phyloP scores from a whole-genome alignment of 2,329 filamentous ascomycete species.

The Trichophyton verrucosum region DNA sequence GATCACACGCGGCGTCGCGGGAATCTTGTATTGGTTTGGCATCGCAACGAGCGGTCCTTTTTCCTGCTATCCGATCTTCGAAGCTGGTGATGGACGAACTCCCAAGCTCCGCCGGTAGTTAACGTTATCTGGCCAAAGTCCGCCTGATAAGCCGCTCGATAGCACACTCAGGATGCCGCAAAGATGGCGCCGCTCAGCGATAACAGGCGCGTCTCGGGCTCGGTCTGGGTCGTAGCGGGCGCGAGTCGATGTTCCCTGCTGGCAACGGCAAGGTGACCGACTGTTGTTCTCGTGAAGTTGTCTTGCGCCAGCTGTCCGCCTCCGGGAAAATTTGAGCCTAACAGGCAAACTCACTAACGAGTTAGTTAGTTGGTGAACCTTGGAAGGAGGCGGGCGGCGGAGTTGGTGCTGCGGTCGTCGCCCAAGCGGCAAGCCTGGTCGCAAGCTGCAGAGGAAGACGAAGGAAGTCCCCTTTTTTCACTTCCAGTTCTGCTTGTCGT shows the following conservation, averaged over 20 bases:
- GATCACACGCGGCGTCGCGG: constrained; percentile 73
- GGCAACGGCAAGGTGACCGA: not conserved
- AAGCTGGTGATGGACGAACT: not conserved
- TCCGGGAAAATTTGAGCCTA: not conserved
- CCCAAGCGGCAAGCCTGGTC: not conserved
- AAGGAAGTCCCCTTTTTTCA: too few species aligned
- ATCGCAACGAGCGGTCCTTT: constrained; percentile 23
- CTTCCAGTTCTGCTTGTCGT: not conserved
- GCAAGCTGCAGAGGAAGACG: not conserved
- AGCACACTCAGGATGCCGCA: not conserved
- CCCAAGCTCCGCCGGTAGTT: not conserved
- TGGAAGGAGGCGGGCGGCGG: constrained; percentile 4
- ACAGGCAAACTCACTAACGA: not conserved
- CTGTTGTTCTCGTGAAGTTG: not conserved
- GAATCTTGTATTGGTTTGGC: constrained; percentile 46
- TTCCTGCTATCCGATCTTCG: not conserved
- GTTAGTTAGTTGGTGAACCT: not conserved
- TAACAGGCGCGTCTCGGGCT: not conserved
- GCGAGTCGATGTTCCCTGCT: not conserved
- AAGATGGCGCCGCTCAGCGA: not conserved
- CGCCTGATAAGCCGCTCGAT: not conserved
- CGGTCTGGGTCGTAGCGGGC: not conserved
- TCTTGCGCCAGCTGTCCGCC: not conserved
- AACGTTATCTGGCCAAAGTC: not conserved
- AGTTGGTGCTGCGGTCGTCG: not conserved